Percentiles rank a stretch among this genome's conserved stretches.
These are phyloP conservation scores for Petunia axillaris DNA, from an alignment of 257 asterid species.

Conservation along the genomic window DNA sequence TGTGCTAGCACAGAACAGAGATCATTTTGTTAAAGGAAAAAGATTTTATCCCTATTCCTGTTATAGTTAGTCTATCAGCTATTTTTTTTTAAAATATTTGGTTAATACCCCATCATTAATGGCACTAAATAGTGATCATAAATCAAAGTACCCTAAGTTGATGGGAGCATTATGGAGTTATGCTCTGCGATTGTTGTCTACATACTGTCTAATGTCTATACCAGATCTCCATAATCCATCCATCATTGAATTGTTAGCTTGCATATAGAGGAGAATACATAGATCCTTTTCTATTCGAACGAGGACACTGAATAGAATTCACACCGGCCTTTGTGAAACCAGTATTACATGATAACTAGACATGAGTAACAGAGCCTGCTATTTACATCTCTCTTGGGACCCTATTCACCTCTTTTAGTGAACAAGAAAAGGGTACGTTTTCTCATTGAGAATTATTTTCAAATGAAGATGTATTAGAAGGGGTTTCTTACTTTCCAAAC, in stretches of 20 bases:
- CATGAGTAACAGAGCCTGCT: background rate
- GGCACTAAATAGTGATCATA: background rate
- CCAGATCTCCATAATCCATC: background rate
- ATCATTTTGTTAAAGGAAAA: background rate
- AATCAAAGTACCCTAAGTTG: background rate
- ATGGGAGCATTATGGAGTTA: background rate
- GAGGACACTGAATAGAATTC: background rate
- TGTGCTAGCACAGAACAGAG: background rate
- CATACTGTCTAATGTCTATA: background rate
- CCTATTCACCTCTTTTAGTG: background rate
- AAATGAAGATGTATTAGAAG: background rate
- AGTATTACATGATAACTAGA: background rate
- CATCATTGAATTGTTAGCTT: background rate
- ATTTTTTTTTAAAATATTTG: background rate
- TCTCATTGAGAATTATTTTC: background rate
- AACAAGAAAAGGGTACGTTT: background rate
- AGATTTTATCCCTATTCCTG: background rate
- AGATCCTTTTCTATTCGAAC: background rate
- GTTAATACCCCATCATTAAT: background rate
- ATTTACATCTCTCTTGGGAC: background rate
- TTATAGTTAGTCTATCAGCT: background rate
- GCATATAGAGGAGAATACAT: background rate
- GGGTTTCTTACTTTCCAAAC: constrained; percentile 2
- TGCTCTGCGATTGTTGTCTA: background rate
- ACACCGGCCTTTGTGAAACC: background rate